These are phyloP conservation scores for Marasmius sp. DNA, from an alignment of 1,284 basidiomycete genomes.

Conservation along the genomic window DNA sequence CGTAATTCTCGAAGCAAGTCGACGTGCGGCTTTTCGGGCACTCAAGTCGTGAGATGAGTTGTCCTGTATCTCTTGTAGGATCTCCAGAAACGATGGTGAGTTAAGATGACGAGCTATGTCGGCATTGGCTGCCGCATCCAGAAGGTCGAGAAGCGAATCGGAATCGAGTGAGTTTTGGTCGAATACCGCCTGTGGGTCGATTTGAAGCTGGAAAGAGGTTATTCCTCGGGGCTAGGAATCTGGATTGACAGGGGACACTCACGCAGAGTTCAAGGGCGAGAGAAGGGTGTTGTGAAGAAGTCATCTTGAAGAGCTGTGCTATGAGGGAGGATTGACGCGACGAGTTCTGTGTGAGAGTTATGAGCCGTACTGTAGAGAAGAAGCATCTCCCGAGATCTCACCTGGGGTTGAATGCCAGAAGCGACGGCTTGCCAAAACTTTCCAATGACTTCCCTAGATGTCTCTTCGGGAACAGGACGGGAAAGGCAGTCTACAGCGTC, in stretches of 20 bases:
- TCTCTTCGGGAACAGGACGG: slow-evolving; percentile 57
- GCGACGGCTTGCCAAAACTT: slow-evolving; percentile 55
- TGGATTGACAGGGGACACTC: slow-evolving; percentile 13
- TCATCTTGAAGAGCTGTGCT: slow-evolving; percentile 57
- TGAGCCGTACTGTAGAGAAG: slow-evolving; percentile 1
- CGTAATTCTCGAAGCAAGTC: slow-evolving; percentile 47
- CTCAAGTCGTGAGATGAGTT: slow-evolving; percentile 38
- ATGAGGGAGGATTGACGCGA: slow-evolving; percentile 52
- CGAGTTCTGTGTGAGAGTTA: background rate
- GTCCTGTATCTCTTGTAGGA: slow-evolving; percentile 40
- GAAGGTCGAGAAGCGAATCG: slow-evolving; percentile 50
- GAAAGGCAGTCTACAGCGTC: slow-evolving; percentile 48
- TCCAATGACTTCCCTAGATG: slow-evolving; percentile 43
- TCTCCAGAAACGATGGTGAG: slow-evolving; percentile 38
- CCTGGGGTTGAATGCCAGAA: slow-evolving; percentile 52
- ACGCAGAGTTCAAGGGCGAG: slow-evolving; percentile 47
- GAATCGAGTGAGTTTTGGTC: slow-evolving; percentile 54
- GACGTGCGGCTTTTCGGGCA: slow-evolving; percentile 42
- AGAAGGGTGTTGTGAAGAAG: slow-evolving; percentile 63
- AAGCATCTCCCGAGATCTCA: slow-evolving; percentile 18
- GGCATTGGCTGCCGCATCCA: slow-evolving; percentile 61
- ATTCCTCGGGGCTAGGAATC: background rate
- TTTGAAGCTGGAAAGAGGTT: slow-evolving; percentile 40
- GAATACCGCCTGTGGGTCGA: slow-evolving; percentile 56
- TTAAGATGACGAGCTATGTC: slow-evolving; percentile 54